These are phyloP conservation scores for Solanum tarijense DNA, from an alignment of 257 asterid species.

Conservation along the genomic window DNA sequence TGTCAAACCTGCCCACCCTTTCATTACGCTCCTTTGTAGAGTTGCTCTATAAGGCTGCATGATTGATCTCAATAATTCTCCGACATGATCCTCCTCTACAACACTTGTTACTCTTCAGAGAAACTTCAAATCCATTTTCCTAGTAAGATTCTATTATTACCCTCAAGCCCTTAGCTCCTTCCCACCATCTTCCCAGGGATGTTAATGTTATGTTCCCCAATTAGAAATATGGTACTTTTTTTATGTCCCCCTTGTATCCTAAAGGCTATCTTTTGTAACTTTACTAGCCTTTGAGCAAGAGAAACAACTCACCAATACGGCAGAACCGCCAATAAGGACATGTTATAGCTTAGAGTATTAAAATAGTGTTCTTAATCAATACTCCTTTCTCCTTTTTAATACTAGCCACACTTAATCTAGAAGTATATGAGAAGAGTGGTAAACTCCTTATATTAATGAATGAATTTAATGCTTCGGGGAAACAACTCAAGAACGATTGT, in stretches of 20 bases:
- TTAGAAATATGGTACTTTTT: neutral
- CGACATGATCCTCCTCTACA: neutral
- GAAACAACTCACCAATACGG: neutral
- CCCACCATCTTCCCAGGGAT: neutral
- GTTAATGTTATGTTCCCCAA: neutral
- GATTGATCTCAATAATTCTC: neutral
- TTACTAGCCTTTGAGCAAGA: neutral
- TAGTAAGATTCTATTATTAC: neutral
- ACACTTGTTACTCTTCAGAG: neutral
- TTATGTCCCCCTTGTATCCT: neutral
- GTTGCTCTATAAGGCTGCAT: neutral
- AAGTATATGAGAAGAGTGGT: neutral
- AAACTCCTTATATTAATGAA: neutral
- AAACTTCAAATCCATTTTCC: neutral
- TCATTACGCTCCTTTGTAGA: neutral
- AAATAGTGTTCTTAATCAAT: neutral
- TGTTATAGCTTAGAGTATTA: neutral
- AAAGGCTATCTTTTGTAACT: neutral
- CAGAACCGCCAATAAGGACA: neutral
- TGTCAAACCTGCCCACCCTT: neutral
- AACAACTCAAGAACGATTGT: neutral
- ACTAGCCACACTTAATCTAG: neutral
- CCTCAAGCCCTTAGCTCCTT: neutral
- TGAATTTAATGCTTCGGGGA: neutral
- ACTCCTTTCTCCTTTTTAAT: neutral